Evolutionary conservation across 2,329 filamentous ascomycete genomes (phyloP), one percentile per base, ranked within the genome.

Genomic region (Pseudogymnoascus sp.): DNA sequence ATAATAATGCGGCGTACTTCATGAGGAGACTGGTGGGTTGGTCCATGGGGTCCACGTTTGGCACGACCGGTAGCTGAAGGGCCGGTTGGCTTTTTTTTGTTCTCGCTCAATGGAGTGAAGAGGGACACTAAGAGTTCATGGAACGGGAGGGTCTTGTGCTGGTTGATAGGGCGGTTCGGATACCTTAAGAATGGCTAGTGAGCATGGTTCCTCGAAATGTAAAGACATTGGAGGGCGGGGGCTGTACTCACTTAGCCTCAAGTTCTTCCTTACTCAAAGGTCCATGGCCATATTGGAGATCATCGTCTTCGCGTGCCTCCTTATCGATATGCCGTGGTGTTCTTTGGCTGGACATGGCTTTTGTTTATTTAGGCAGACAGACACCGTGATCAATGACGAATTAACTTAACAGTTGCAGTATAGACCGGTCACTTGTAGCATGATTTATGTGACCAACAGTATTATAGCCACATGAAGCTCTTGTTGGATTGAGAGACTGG

Each of bases 1-100:
- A 99, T 90, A 65, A 96, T 88, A 66, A 85, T 83, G 0, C 88
- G 82, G 35, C 90, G 84, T 63, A 88, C 82, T 71, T 96, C 91
- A 65, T 92, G 84, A 0, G 90, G 86, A 3, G 84, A 85, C 7
- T 83, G 76, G 59, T 81, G 83, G 4, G 52, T 65, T 74, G 76
- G 73, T 7, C 84, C 82, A 64, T 83, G 77, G 0, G 82, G 81
- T 0, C 84, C 86, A 60, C 76, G 74, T 70, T 84, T 88, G 63
- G 76, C 74, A 34, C 82, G 79, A 38, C 55, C 21, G 23, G 78
- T 74, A 7, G 77, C 72, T 1, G 77, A 76, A 3, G 78, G 76
- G 0, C 81, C 82, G 0, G 81, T 73, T 18, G 64, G 64, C 5
- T 59, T 60, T 26, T 92, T 92, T 67, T 88, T 91, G 69, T 90